phyloP scores from a whole-genome alignment of 352 stramenopile genomes.

The Pythium angustatum region DNA sequence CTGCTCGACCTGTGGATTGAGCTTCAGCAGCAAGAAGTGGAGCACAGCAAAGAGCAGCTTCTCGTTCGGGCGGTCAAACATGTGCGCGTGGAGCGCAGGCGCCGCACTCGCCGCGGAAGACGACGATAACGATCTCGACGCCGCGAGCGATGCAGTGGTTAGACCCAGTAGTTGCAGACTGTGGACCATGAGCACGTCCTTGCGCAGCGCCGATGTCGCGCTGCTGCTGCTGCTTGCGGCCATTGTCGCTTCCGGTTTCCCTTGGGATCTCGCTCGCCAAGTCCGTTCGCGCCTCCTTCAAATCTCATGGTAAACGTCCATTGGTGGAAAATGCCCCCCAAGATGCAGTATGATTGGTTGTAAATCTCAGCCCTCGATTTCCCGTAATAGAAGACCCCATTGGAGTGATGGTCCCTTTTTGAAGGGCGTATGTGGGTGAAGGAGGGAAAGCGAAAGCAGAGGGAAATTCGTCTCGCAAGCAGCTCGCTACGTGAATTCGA shows the following conservation, averaged over 20 bases:
- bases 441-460: background rate
- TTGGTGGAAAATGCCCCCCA: background rate
- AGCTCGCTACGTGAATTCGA: background rate
- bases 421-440: conserved; percentile 4
- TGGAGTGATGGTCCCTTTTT: conserved; percentile 36
- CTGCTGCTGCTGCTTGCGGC: background rate
- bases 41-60: conserved; percentile 50
- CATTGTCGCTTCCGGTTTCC: background rate
- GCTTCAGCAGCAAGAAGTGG: conserved; percentile 46
- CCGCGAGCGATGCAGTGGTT: background rate
- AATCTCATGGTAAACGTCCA: no score
- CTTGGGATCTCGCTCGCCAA: background rate
- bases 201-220: conserved; percentile 23
- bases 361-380: background rate
- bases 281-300: background rate
- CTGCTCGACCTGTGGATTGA: conserved; percentile 29
- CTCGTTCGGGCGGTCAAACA: conserved; percentile 61
- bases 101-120: conserved; percentile 1
- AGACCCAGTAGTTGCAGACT: conserved; percentile 50
- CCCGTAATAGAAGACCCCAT: conserved; percentile 22
- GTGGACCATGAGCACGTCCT: conserved; percentile 50
- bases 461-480: background rate
- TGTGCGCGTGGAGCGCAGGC: conserved; percentile 31
- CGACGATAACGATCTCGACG: background rate
- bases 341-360: conserved; percentile 10